Conservation (phyloP, 73 alveolate species). For the Tetrahymena borealis region DNA sequence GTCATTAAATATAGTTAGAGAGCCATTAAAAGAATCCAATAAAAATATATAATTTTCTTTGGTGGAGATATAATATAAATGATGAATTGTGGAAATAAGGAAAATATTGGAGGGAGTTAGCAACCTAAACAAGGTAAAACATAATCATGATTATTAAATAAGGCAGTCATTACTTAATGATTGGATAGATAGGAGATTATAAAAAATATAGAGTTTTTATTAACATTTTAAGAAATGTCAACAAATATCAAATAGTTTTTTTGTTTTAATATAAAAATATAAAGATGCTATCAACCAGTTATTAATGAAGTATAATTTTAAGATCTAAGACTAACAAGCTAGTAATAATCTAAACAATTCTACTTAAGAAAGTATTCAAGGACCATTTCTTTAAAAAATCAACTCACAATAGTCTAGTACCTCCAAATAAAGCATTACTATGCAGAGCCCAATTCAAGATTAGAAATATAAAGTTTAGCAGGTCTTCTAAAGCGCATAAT, state of each 20-base stretch:
- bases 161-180: too few relatives aligned
- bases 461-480: not conserved
- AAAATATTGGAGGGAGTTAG: not conserved
- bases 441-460: not conserved
- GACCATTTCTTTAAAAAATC: not conserved
- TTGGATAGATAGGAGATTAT: too few relatives aligned
- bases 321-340: not conserved
- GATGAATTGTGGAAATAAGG: slow-evolving; percentile 2
- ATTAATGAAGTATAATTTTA: not conserved
- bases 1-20: too few relatives aligned
- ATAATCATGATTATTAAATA: too few relatives aligned
- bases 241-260: too few relatives aligned
- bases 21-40: not conserved
- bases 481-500: not conserved
- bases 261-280: too few relatives aligned
- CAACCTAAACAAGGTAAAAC: not conserved
- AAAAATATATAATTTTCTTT: not conserved
- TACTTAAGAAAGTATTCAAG: not conserved
- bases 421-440: not conserved
- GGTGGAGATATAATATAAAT: not conserved
- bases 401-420: not conserved
- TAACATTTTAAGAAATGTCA: too few relatives aligned
- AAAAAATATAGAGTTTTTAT: too few relatives aligned
- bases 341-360: not conserved
- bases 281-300: not conserved